These are phyloP conservation scores for Penicillium samsonianum DNA, from an alignment of 495 filamentous ascomycete genomes.

Conservation along the genomic window DNA sequence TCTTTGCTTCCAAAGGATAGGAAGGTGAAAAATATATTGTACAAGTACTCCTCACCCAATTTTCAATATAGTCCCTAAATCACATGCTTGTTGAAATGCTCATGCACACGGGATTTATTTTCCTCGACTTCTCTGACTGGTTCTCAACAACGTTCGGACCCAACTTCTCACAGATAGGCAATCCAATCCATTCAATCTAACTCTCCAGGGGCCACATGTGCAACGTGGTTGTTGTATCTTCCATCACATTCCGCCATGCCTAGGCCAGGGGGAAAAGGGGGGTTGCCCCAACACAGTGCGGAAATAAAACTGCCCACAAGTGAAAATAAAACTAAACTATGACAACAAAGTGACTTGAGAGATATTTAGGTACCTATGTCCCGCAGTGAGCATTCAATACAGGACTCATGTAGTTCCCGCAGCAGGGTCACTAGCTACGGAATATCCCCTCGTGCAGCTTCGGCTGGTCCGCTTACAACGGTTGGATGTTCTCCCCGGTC, in stretches of 20 bases:
- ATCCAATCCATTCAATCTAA: slow-evolving; percentile 6
- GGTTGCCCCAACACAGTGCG: slow-evolving; percentile 18
- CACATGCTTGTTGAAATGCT: slow-evolving; percentile 6
- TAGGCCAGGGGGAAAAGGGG: slow-evolving; percentile 16
- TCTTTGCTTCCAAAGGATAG: not conserved
- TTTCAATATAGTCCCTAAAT: slow-evolving; percentile 1
- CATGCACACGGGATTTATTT: slow-evolving; percentile 9
- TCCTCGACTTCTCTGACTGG: slow-evolving; percentile 6
- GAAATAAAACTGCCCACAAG: slow-evolving; percentile 2
- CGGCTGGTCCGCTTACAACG: not conserved
- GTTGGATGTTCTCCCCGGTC: not conserved
- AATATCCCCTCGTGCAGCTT: not conserved
- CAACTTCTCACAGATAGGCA: not conserved
- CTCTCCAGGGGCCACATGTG: slow-evolving; percentile 20
- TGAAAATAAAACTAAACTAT: not conserved
- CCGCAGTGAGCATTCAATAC: not conserved
- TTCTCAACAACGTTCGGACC: not conserved
- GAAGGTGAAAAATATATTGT: not conserved
- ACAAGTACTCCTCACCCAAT: not conserved
- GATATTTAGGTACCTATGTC: slow-evolving; percentile 1
- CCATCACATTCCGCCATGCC: slow-evolving; percentile 17
- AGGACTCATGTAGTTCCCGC: not conserved
- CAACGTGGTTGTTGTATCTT: slow-evolving; percentile 31
- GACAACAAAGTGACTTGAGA: not conserved
- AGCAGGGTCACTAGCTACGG: not conserved